Percentiles rank a stretch among this genome's conserved stretches.
These are phyloP conservation scores for Cyclotella baltica DNA, from an alignment of 108 stramenopile genomes.

Conservation along the genomic window DNA sequence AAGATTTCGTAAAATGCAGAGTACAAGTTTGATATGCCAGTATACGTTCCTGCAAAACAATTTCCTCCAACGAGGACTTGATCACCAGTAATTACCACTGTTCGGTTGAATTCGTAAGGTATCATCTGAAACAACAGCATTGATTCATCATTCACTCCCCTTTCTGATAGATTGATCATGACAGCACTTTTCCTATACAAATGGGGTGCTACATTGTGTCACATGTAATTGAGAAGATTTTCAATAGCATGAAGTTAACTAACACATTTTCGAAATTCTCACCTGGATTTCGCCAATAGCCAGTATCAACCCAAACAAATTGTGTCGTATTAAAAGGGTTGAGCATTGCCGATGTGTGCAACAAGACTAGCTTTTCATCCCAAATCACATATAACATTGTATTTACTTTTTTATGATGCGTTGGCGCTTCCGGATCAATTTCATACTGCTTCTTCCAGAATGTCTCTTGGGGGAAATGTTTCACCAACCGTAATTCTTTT, in stretches of 20 bases:
- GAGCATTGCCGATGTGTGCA: slow-evolving; percentile 54
- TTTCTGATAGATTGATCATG: slow-evolving; percentile 49
- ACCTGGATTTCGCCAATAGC: slow-evolving; percentile 53
- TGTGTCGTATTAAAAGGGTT: slow-evolving; percentile 57
- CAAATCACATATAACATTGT: slow-evolving; percentile 55
- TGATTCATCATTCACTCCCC: slow-evolving; percentile 48
- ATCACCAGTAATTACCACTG: slow-evolving; percentile 36
- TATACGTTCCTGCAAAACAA: slow-evolving; percentile 53
- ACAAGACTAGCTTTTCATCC: slow-evolving; percentile 53
- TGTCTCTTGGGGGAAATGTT: slow-evolving; percentile 46
- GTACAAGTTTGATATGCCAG: slow-evolving; percentile 50
- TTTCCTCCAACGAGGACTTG: slow-evolving; percentile 52
- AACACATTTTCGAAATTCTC: not conserved
- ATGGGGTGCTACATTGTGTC: slow-evolving; percentile 29
- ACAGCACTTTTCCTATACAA: slow-evolving; percentile 45
- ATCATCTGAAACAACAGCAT: slow-evolving; percentile 49
- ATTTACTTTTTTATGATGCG: slow-evolving; percentile 51
- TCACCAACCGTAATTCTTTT: slow-evolving; percentile 34
- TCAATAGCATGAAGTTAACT: not conserved
- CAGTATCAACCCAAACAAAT: slow-evolving; percentile 55
- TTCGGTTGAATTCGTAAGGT: slow-evolving; percentile 30
- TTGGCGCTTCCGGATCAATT: slow-evolving; percentile 55
- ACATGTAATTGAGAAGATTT: not conserved
- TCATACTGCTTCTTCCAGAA: slow-evolving; percentile 58
- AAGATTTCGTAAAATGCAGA: slow-evolving; percentile 55